phyloP scores from a whole-genome alignment of 176 grass and related monocot species.

The sorghum (Sorghum bicolor) region Sorghum_bicolor_NCBIv3 NC_012870.2:8065501-8066000 shows the following conservation, averaged over 20 bases:
- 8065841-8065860: conserved; percentile 76
- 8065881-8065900: conserved; percentile 60
- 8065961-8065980: conserved; percentile 94
- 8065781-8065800: conserved; percentile 50
- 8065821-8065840: conserved; percentile 56
- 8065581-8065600: conserved; percentile 78
- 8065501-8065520: conserved; percentile 58
- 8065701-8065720: conserved; percentile 82
- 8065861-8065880: conserved; percentile 65
- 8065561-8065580: conserved; percentile 68
- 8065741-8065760: conserved; percentile 67
- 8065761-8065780: conserved; percentile 63
- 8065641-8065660: conserved; percentile 78
- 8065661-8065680: conserved; percentile 53
- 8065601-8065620: conserved; percentile 60
- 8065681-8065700: conserved; percentile 65
- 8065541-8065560: conserved; percentile 84
- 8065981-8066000: conserved; percentile 70
- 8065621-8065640: conserved; percentile 75
- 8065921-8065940: conserved; percentile 81
- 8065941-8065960: conserved; percentile 67
- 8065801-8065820: conserved; percentile 79
- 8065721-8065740: conserved; percentile 82
- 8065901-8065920: conserved; percentile 98
- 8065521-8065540: conserved; percentile 61